These are phyloP conservation scores for Centrapalus pauciflorus DNA, from an alignment of 129 eudicot species.

Conservation along the genomic window DNA sequence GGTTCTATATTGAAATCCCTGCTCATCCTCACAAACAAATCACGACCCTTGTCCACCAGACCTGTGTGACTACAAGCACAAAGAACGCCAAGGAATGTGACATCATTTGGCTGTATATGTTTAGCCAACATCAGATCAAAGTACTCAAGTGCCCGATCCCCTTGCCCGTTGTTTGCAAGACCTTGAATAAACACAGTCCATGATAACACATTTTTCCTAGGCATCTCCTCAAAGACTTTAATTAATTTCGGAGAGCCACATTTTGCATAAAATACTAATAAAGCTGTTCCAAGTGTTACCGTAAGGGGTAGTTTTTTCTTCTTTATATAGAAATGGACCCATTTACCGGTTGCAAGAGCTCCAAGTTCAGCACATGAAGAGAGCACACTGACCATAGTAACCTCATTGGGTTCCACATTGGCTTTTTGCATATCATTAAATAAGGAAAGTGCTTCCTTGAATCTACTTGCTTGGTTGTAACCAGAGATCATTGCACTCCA, in stretches of 20 bases:
- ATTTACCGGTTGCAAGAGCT: conserved; percentile 34
- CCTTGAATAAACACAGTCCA: conserved; percentile 48
- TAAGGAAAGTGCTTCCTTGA: conserved; percentile 50
- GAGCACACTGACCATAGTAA: conserved; percentile 42
- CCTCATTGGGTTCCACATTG: conserved; percentile 42
- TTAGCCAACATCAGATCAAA: conserved; percentile 40
- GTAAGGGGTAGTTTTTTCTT: conserved; percentile 31
- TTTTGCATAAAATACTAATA: conserved; percentile 38
- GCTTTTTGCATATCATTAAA: conserved; percentile 52
- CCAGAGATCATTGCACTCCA: conserved; percentile 78
- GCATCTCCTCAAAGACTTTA: conserved; percentile 33
- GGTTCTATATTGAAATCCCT: conserved; percentile 51
- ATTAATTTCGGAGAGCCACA: conserved; percentile 35
- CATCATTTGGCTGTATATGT: conserved; percentile 37
- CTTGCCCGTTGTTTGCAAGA: conserved; percentile 46
- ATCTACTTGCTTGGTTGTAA: conserved; percentile 40
- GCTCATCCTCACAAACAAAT: conserved; percentile 50
- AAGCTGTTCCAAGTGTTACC: conserved; percentile 40
- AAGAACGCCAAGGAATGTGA: conserved; percentile 57
- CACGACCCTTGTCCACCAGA: conserved; percentile 52
- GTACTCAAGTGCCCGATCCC: conserved; percentile 27
- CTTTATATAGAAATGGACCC: conserved; percentile 36
- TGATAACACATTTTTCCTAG: conserved; percentile 34
- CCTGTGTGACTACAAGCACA: conserved; percentile 64
- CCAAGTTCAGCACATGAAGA: conserved; percentile 47